phyloP scores from a whole-genome alignment of 345 rosid genomes.

The Geranium rotundifolium region DNA sequence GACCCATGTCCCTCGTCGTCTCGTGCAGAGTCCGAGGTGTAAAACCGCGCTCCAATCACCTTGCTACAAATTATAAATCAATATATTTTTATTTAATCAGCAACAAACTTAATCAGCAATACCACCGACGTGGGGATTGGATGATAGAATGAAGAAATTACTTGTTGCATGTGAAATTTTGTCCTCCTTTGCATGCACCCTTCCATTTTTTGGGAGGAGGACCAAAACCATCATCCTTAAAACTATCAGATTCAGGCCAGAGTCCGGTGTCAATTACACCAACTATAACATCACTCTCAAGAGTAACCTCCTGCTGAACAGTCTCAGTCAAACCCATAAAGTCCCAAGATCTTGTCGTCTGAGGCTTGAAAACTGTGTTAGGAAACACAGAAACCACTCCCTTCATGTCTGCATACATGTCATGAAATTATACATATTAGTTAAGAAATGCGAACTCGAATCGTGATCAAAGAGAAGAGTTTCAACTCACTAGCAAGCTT shows the following conservation, averaged over 20 bases:
- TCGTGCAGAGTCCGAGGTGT: slow-evolving; percentile 4
- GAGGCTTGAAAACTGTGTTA: slow-evolving; percentile 19
- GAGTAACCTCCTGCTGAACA: background rate
- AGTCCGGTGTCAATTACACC: slow-evolving; percentile 16
- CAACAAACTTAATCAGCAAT: no score
- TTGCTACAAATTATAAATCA: slow-evolving; percentile 15
- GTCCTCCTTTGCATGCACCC: slow-evolving; percentile 10
- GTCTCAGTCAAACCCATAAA: slow-evolving; percentile 31
- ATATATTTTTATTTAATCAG: no score
- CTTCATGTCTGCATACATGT: no score
- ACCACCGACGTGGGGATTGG: no score
- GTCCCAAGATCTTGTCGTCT: slow-evolving; percentile 50
- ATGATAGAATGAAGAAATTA: background rate
- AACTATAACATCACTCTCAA: slow-evolving; percentile 13
- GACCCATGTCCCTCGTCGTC: slow-evolving; percentile 33
- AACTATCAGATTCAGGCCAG: slow-evolving; percentile 12
- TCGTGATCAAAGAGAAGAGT: no score
- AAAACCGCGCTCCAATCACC: slow-evolving; percentile 38
- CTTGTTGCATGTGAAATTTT: slow-evolving; percentile 22
- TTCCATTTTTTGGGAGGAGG: slow-evolving; percentile 11
- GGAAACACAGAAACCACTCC: no score
- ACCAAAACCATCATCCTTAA: slow-evolving; percentile 11
- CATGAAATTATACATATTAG: no score
- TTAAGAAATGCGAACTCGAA: no score
- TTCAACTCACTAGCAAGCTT: slow-evolving; percentile 29